Evolutionary conservation across 2,329 filamentous ascomycete species (phyloP), one percentile per base, ranked within the genome.

Genomic region (Plenodomus tracheiphilus): DNA sequence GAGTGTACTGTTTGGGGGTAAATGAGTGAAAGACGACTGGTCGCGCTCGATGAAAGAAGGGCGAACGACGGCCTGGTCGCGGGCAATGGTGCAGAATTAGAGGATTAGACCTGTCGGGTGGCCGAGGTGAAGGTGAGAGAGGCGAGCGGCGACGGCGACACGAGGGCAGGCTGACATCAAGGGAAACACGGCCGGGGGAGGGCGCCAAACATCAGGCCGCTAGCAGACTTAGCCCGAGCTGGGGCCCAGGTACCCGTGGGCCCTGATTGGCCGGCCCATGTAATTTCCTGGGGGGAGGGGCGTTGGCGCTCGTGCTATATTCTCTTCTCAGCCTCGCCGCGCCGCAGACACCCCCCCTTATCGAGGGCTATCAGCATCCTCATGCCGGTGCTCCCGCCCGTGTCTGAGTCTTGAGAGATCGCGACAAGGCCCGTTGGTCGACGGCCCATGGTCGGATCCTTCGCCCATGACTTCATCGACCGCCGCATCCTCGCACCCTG

Each of bases 31-130:
- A 49, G 56, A 65, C 66, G 60, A 66, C 49, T 57, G 65, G 65
- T 59, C 61, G 68, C 59, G 62, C 58, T 70, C 58, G 61, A 64
- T 66, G 62, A 66, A 70, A 53, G 68, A 72, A 70, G 66, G 68
- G 59, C 65, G 65, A 43, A 69, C 69, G 66, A 71, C 69, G 67
- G 68, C 69, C 68, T 56, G 69, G 68, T 65, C 68, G 68, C 64
- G 63, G 58, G 46, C 49, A 55, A 52, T 50, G 56, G 39, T 54
- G 49, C 44, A 49, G 54, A 53, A 58, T 48, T 51, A 56, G 51
- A 49, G 28, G 13, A 10, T 25, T 5, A 32, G 28, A 32, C 28
- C 28, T 32, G 28, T 32, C 28, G 15, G 13, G 28, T 15, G 54
- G 52, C 48, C 46, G 53, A 46, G 53, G 49, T 49, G 57, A 51